Evolutionary conservation across 768 basidiomycete genomes (phyloP).

Genomic region (Chalciporus pseudorubinellus): DNA sequence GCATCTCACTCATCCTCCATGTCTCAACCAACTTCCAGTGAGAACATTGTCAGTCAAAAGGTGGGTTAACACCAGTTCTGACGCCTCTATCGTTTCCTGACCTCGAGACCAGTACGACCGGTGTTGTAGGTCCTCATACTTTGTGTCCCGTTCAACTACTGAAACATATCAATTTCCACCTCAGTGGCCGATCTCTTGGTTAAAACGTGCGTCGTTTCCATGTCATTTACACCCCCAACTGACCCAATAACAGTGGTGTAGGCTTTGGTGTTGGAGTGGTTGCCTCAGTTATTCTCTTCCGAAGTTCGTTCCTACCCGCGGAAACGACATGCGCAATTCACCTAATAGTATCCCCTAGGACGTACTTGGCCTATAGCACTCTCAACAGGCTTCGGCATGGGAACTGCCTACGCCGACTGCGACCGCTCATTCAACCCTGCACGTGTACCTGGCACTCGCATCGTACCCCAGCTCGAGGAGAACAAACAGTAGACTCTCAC

Average conservation of each 20-base stretch:
- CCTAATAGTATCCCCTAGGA: conserved; percentile 45
- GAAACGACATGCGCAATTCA: neutral
- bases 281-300: conserved; percentile 87
- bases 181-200: conserved; percentile 79
- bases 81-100: neutral
- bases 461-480: conserved; percentile 45
- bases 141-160: conserved; percentile 20
- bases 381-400: conserved; percentile 82
- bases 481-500: conserved; percentile 18
- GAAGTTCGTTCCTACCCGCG: conserved; percentile 55
- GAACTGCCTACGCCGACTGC: conserved; percentile 88
- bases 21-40: conserved; percentile 75
- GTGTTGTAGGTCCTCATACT: conserved; percentile 57
- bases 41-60: conserved; percentile 89
- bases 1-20: conserved; percentile 29
- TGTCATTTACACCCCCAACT: neutral
- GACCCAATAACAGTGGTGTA: conserved; percentile 56
- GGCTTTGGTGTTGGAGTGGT: conserved; percentile 89
- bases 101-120: conserved; percentile 66
- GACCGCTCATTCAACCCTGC: conserved; percentile 92
- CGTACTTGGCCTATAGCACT: conserved; percentile 91
- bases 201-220: conserved; percentile 61
- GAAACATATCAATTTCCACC: conserved; percentile 4
- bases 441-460: conserved; percentile 78
- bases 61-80: conserved; percentile 36